phyloP scores from a whole-genome alignment of 352 stramenopile genomes.

The Globisporangium viniferum region DNA sequence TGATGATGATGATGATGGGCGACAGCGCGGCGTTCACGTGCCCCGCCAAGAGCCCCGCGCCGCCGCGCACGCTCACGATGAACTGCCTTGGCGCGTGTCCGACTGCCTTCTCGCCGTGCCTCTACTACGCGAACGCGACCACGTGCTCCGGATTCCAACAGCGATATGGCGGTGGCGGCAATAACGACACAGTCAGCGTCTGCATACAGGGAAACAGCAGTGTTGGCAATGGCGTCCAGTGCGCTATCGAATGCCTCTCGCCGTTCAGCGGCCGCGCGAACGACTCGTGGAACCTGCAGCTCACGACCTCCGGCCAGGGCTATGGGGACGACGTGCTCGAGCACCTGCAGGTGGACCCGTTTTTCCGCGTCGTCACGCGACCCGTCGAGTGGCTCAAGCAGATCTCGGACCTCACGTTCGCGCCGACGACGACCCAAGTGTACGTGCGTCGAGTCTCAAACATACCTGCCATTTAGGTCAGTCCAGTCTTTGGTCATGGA shows the following conservation, averaged over 20 bases:
- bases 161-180: not conserved
- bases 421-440: conserved; percentile 26
- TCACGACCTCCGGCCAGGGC: conserved; percentile 24
- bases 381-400: conserved; percentile 13
- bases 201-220: conserved; percentile 9
- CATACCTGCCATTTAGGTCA: not conserved
- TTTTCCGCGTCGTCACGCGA: conserved; percentile 30
- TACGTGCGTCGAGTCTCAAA: conserved; percentile 13
- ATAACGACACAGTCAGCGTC: conserved; percentile 7
- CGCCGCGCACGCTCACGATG: conserved; percentile 21
- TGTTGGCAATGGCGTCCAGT: not conserved
- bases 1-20: not conserved
- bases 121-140: conserved; percentile 19
- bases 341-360: conserved; percentile 9
- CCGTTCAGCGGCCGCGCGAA: conserved; percentile 25
- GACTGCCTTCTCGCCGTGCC: conserved; percentile 17
- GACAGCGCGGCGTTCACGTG: conserved; percentile 11
- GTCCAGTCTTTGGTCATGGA: not conserved
- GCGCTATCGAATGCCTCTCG: conserved; percentile 37
- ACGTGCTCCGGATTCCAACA: conserved; percentile 14
- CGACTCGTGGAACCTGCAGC: conserved; percentile 29
- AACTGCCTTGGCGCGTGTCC: conserved; percentile 23
- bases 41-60: conserved; percentile 5
- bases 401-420: conserved; percentile 30
- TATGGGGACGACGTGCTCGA: conserved; percentile 30